Conservation (phyloP, 2,329 filamentous ascomycete species). For the Aspergillus felis region DNA sequence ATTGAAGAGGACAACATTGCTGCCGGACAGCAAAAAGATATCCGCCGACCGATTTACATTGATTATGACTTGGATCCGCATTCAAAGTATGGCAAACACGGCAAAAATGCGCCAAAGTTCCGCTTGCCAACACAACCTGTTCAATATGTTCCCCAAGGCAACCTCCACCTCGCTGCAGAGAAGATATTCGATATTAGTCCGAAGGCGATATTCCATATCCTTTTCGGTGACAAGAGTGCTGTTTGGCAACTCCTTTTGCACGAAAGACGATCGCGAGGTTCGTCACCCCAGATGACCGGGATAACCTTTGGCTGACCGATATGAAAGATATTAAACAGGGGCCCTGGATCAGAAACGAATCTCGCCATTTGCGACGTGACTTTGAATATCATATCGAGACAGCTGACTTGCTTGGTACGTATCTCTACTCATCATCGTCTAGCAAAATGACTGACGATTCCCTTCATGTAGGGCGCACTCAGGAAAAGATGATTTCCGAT, state of each 20-base stretch:
- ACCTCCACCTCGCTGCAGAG: slow-evolving; percentile 71
- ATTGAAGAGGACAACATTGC: slow-evolving; percentile 30
- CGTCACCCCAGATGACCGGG: slow-evolving; percentile 3
- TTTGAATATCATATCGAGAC: slow-evolving; percentile 76
- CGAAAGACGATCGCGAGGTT: slow-evolving; percentile 67
- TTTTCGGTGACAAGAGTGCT: slow-evolving; percentile 94
- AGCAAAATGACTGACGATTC: slow-evolving; percentile 8
- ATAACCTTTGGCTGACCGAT: slow-evolving; percentile 13
- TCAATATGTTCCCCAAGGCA: slow-evolving; percentile 76
- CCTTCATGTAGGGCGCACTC: slow-evolving; percentile 39
- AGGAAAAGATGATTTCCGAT: slow-evolving; percentile 66
- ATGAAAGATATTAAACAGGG: slow-evolving; percentile 69
- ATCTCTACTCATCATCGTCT: background rate
- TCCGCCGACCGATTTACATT: slow-evolving; percentile 57
- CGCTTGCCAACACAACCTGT: slow-evolving; percentile 78
- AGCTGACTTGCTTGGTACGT: slow-evolving; percentile 60
- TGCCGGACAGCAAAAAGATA: slow-evolving; percentile 44
- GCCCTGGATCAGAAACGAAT: slow-evolving; percentile 72
- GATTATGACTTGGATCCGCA: slow-evolving; percentile 58
- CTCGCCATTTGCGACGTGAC: slow-evolving; percentile 68
- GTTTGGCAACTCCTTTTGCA: slow-evolving; percentile 90
- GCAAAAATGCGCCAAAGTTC: slow-evolving; percentile 62
- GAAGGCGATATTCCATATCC: slow-evolving; percentile 90
- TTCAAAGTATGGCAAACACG: slow-evolving; percentile 27
- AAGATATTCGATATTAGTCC: slow-evolving; percentile 85